phyloP scores from a whole-genome alignment of 306 rosid genomes.

The Cicer bijugum region DNA sequence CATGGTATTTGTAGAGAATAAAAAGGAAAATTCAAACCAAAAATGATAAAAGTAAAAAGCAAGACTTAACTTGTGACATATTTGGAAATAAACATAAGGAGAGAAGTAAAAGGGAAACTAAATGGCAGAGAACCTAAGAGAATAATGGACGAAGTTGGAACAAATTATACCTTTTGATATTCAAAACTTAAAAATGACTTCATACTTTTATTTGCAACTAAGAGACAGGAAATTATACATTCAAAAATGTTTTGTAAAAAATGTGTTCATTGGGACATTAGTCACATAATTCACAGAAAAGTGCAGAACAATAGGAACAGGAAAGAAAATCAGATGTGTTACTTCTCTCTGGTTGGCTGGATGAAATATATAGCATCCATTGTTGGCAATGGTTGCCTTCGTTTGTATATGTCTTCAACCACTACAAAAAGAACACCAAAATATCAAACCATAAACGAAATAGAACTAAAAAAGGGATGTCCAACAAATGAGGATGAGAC shows the following conservation, averaged over 20 bases:
- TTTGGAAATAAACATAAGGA: conserved; percentile 30
- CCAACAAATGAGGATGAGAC: conserved; percentile 4
- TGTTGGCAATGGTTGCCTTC: conserved; percentile 92
- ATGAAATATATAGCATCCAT: conserved; percentile 97
- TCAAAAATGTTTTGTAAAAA: conserved; percentile 7
- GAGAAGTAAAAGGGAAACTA: conserved; percentile 17
- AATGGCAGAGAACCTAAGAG: conserved; percentile 18
- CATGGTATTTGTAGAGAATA: not conserved
- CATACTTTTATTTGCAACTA: conserved; percentile 14
- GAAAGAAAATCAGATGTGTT: conserved; percentile 45
- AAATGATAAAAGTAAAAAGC: conserved; percentile 21
- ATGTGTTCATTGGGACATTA: conserved; percentile 8
- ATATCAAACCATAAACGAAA: conserved; percentile 37
- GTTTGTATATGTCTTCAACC: conserved; percentile 95
- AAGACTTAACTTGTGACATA: conserved; percentile 12
- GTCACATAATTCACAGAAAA: conserved; percentile 17
- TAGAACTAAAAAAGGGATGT: not conserved
- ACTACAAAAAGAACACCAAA: conserved; percentile 60
- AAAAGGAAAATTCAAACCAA: conserved; percentile 14
- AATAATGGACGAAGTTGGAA: not conserved
- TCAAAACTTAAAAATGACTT: conserved; percentile 19
- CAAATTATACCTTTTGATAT: conserved; percentile 16
- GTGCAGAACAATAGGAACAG: conserved; percentile 14
- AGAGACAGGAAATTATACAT: conserved; percentile 3
- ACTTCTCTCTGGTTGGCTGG: conserved; percentile 94